A percentile compares a stretch with the other conserved stretches of the same genome.
phyloP scores from a whole-genome alignment of 345 rosid species.

The Eucalyptus cladocalyx region DNA sequence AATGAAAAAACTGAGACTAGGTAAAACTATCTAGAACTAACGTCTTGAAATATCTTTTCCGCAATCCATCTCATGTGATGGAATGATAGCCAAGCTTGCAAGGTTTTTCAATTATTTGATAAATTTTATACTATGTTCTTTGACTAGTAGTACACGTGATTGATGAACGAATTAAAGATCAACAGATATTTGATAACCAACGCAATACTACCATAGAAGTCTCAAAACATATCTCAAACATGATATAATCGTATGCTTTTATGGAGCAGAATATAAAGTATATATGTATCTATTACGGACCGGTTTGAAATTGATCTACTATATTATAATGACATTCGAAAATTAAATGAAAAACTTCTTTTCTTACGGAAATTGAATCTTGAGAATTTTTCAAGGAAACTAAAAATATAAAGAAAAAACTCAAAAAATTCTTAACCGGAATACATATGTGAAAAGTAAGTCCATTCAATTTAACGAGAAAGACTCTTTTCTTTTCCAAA shows the following conservation, averaged over 20 bases:
- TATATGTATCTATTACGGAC: neutral
- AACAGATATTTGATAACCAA: neutral
- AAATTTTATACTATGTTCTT: neutral
- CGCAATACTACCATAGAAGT: neutral
- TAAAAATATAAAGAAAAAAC: too few relatives aligned
- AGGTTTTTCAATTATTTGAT: neutral
- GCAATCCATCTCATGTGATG: neutral
- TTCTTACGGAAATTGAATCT: too few relatives aligned
- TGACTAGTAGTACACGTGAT: neutral
- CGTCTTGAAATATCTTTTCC: neutral
- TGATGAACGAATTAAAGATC: neutral
- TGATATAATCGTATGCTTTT: neutral
- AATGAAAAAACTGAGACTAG: neutral
- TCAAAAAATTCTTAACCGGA: too few relatives aligned
- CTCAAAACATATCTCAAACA: neutral
- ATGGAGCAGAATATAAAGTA: neutral
- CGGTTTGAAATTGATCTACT: too few relatives aligned
- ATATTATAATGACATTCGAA: too few relatives aligned
- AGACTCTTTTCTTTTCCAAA: too few relatives aligned
- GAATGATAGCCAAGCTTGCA: neutral
- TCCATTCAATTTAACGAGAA: too few relatives aligned
- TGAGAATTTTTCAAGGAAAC: too few relatives aligned
- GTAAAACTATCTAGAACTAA: neutral
- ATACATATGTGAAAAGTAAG: too few relatives aligned
- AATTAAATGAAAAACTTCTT: too few relatives aligned